These are phyloP conservation scores for Fomitopsis palustris DNA, from an alignment of 1,284 basidiomycete species.

Conservation along the genomic window DNA sequence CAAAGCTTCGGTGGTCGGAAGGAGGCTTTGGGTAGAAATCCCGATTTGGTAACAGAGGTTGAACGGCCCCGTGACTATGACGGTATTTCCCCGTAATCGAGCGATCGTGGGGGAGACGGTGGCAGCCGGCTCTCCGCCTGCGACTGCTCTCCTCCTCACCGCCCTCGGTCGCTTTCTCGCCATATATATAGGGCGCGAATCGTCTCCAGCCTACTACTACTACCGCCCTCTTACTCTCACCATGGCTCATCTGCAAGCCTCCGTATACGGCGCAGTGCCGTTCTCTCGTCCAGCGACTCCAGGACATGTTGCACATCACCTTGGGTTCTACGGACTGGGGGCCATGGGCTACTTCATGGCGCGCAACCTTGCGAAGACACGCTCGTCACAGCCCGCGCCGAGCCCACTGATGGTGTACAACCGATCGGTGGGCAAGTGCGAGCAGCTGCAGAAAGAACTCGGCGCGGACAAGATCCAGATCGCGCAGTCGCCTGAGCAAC, in stretches of 20 bases:
- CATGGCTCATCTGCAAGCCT: background rate
- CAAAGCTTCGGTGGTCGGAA: too few species aligned
- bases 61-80: background rate
- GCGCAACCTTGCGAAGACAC: slow-evolving; percentile 63
- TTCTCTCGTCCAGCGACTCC: slow-evolving; percentile 60
- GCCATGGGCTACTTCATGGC: slow-evolving; percentile 76
- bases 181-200: background rate
- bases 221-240: background rate
- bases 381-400: slow-evolving; percentile 29
- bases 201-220: background rate
- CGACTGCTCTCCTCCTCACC: background rate
- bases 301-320: slow-evolving; percentile 30
- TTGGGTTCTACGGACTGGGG: slow-evolving; percentile 68
- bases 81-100: background rate
- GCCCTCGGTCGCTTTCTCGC: background rate
- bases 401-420: slow-evolving; percentile 67
- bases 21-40: too few species aligned
- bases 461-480: slow-evolving; percentile 49
- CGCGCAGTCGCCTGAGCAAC: slow-evolving; percentile 50
- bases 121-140: background rate
- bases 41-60: background rate
- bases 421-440: slow-evolving; percentile 55
- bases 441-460: slow-evolving; percentile 52
- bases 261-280: slow-evolving; percentile 30
- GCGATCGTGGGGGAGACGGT: background rate